Evolutionary conservation across 2,329 filamentous ascomycete genomes (phyloP).

Genomic region (Microascus cirrosus): DNA sequence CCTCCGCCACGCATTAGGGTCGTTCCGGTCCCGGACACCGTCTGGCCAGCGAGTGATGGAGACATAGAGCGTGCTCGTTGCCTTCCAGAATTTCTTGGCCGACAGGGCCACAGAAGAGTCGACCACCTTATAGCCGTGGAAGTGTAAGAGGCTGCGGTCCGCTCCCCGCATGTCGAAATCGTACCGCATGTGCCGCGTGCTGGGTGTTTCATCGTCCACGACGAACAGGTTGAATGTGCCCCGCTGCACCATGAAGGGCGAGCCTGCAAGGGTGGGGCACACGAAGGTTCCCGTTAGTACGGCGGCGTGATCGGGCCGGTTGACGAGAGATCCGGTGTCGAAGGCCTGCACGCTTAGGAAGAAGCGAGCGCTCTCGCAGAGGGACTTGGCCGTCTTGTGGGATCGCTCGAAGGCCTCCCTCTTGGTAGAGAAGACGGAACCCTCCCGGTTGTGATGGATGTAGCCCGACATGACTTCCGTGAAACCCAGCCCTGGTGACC

Average conservation of each 20-base stretch:
- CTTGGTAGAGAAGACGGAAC: conserved; percentile 27
- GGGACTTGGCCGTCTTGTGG: conserved; percentile 37
- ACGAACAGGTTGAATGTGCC: conserved; percentile 48
- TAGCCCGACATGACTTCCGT: conserved; percentile 55
- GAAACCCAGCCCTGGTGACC: conserved; percentile 44
- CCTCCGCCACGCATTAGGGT: conserved; percentile 21
- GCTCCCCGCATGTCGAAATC: conserved; percentile 48
- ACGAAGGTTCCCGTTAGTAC: conserved; percentile 49
- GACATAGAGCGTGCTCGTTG: conserved; percentile 52
- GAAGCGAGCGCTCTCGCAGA: conserved; percentile 44
- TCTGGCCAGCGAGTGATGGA: conserved; percentile 33
- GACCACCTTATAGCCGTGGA: conserved; percentile 52
- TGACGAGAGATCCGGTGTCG: conserved; percentile 35
- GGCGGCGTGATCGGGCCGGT: conserved; percentile 31
- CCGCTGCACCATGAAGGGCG: conserved; percentile 48
- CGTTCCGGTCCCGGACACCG: conserved; percentile 17
- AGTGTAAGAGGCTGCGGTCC: conserved; percentile 39
- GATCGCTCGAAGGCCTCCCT: conserved; percentile 41
- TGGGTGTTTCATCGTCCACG: conserved; percentile 37
- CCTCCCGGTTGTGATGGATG: conserved; percentile 34
- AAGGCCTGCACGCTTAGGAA: conserved; percentile 47
- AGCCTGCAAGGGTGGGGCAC: conserved; percentile 40
- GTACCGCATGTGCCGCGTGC: conserved; percentile 49
- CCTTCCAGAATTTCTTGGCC: conserved; percentile 45
- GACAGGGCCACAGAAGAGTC: conserved; percentile 48